Evolutionary conservation across 768 basidiomycete genomes (phyloP), one percentile per base, ranked within the genome.

Genomic region (Collybia mongolica): DNA sequence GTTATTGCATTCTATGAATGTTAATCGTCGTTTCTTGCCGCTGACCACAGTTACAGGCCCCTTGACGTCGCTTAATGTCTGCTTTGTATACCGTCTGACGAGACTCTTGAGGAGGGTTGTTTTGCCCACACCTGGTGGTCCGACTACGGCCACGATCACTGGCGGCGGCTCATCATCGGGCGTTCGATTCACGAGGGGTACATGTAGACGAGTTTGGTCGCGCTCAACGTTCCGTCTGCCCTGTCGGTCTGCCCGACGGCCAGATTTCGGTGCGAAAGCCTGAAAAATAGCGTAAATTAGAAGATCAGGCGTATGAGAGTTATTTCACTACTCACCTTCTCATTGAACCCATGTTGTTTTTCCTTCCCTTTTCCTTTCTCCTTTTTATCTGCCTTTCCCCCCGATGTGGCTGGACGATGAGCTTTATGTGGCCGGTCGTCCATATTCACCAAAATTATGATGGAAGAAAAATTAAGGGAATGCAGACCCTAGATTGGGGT

Each of bases 51-150:
- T 99, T 44, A 98, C 84, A 4, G 97, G 97, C 0, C 97, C 97
- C 60, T 89, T 87, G 51, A 88, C 84, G 22, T 98, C 91, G 57
- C 82, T 85, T 20, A 98, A 70, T 0, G 90, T 92, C 69, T 97
- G 94, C 63, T 98, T 99, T 8, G 96, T 92, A 67, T 92, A 95
- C 39, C 96, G 76, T 54, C 92, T 79, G 29, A 99, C 86, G 17
- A 99, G 83, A 56, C 87, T 90, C 64, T 94, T 93, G 56, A 98
- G 77, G 9, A 99, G 75, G 1, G 94, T 98, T 1, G 92, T 90
- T 68, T 98, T 99, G 48, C 97, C 97, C 23, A 98, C 97, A 6
- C 97, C 97, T 1, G 95, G 88, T 23, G 97, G 95, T 0, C 97
- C 97, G 35, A 98, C 95, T 44, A 99, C 80, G 22, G 95, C 96